These are phyloP conservation scores for Schizochytrium sp. DNA, from an alignment of 108 stramenopile species.

Conservation along the genomic window DNA sequence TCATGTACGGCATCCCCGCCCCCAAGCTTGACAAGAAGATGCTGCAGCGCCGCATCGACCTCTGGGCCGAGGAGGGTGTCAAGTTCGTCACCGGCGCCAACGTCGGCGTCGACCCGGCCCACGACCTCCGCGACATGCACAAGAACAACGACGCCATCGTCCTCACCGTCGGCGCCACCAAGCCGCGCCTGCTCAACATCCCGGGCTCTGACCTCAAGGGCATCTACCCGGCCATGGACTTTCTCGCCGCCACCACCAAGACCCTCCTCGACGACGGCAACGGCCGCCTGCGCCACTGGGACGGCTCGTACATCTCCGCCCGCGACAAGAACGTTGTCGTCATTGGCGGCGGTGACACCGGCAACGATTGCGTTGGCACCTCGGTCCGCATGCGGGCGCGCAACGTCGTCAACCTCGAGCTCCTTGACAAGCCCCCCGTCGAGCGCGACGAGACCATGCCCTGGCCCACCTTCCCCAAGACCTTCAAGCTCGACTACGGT, in stretches of 20 bases:
- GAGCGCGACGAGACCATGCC: conserved; percentile 81
- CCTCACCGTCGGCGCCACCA: conserved; percentile 79
- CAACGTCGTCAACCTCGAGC: conserved; percentile 87
- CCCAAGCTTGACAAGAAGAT: conserved; percentile 95
- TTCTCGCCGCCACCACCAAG: conserved; percentile 90
- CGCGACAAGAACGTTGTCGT: conserved; percentile 94
- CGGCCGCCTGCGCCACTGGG: conserved; percentile 70
- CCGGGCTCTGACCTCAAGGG: conserved; percentile 81
- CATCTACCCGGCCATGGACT: conserved; percentile 87
- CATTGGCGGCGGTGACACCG: conserved; percentile 91
- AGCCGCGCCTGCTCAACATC: conserved; percentile 83
- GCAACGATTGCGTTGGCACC: conserved; percentile 94
- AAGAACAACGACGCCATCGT: conserved; percentile 76
- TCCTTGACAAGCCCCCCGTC: conserved; percentile 85
- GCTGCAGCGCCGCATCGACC: conserved; percentile 79
- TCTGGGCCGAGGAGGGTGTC: conserved; percentile 86
- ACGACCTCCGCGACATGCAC: conserved; percentile 64
- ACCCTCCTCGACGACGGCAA: conserved; percentile 76
- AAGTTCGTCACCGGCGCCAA: conserved; percentile 87
- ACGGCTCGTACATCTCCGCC: conserved; percentile 76
- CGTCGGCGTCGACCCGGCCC: conserved; percentile 79
- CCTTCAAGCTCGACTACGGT: conserved; percentile 90
- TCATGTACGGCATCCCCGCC: conserved; percentile 97
- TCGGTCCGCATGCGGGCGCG: conserved; percentile 94
- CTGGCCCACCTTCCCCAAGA: conserved; percentile 94